Evolutionary conservation across 1,139 yeast genomes (phyloP).

Genomic region (Diutina catenulata): DNA sequence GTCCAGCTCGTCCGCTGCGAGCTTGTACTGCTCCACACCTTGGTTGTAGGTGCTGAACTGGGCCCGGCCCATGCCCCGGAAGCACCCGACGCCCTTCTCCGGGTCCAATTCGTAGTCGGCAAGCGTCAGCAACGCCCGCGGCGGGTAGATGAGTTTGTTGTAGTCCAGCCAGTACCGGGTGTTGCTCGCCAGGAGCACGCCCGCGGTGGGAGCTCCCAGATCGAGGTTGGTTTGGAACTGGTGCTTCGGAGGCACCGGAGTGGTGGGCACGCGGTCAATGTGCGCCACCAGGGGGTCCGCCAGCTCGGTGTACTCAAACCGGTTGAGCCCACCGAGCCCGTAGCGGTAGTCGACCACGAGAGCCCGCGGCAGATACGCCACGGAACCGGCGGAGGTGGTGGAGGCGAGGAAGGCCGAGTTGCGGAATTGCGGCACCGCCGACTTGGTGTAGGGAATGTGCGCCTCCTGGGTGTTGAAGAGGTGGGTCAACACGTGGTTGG

Average conservation of each 20-base stretch:
- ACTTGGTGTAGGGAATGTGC: background rate
- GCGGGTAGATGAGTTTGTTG: background rate
- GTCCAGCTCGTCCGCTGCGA: background rate
- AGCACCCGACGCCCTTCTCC: background rate
- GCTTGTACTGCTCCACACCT: background rate
- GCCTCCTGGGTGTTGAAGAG: background rate
- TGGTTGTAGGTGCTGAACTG: background rate
- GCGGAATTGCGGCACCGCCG: background rate
- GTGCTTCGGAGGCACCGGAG: slow-evolving; percentile 1
- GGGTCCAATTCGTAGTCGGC: background rate
- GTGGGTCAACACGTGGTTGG: slow-evolving; percentile 2
- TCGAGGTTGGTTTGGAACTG: background rate
- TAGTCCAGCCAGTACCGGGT: slow-evolving; percentile 1
- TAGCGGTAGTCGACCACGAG: background rate
- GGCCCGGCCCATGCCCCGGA: background rate
- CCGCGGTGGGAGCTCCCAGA: background rate
- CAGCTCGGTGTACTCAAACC: background rate
- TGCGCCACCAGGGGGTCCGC: background rate
- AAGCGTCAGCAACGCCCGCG: background rate
- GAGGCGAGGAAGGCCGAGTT: background rate
- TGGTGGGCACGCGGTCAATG: background rate
- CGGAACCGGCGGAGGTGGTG: background rate
- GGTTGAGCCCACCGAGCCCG: background rate
- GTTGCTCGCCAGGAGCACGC: background rate
- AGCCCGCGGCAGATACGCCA: background rate